Evolutionary conservation across 2,329 filamentous ascomycete genomes (phyloP).

Genomic region (Fusarium staphyleae): DNA sequence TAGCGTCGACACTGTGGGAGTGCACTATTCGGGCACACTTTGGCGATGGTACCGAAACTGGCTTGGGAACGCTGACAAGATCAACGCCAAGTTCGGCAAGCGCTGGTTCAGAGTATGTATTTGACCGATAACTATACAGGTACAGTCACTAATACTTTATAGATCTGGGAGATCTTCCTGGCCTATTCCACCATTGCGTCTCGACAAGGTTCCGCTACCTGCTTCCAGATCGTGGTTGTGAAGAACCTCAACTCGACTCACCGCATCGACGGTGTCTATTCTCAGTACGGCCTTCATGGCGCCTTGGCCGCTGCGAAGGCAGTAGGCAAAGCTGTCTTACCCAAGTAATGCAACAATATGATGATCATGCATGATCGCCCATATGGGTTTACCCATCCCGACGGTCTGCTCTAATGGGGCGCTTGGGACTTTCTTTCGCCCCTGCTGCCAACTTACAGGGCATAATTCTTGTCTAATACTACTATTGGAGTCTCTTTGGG

Average conservation of each 20-base stretch:
- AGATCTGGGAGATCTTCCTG: constrained; percentile 94
- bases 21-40: constrained; percentile 92
- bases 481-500: not conserved
- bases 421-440: not conserved
- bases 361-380: not conserved
- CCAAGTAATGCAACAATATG: constrained; percentile 11
- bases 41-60: constrained; percentile 99
- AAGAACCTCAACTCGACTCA: constrained; percentile 92
- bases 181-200: constrained; percentile 85
- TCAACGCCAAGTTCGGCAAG: constrained; percentile 88
- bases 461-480: not conserved
- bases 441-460: not conserved
- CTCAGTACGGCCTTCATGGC: constrained; percentile 72
- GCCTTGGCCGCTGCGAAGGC: constrained; percentile 54
- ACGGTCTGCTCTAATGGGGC: too few species aligned
- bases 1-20: constrained; percentile 83
- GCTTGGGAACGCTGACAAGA: constrained; percentile 89
- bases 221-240: constrained; percentile 85
- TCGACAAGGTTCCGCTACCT: constrained; percentile 82
- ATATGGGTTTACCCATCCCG: too few species aligned
- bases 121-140: not conserved
- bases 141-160: constrained; percentile 20
- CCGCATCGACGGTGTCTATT: constrained; percentile 75
- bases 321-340: constrained; percentile 36
- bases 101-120: constrained; percentile 84